These are phyloP conservation scores for Oryza glumipatula DNA, from an alignment of 176 grass and related monocot species.

Conservation along the genomic window DNA sequence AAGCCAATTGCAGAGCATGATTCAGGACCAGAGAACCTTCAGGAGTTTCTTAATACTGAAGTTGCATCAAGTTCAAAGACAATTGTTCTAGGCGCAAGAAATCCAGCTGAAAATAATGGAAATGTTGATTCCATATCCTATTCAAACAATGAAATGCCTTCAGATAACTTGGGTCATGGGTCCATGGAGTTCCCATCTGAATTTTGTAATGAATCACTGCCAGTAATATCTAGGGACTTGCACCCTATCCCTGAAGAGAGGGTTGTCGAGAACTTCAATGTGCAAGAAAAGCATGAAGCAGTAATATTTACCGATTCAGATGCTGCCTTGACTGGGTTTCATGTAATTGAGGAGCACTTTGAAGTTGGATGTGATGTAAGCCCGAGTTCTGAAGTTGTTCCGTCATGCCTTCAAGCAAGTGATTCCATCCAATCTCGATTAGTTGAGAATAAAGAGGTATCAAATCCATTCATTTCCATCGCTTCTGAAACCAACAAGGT, in stretches of 20 bases:
- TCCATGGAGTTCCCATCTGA: constrained; percentile 44
- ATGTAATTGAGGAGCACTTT: constrained; percentile 58
- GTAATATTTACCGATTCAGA: constrained; percentile 33
- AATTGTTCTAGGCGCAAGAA: constrained; percentile 36
- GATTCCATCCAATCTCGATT: constrained; percentile 39
- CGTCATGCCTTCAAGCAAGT: constrained; percentile 30
- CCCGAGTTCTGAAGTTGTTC: constrained; percentile 22
- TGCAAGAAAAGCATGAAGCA: constrained; percentile 44
- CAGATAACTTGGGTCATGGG: constrained; percentile 43
- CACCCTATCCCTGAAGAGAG: constrained; percentile 76
- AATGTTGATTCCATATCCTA: constrained; percentile 38
- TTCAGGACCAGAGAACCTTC: constrained; percentile 45
- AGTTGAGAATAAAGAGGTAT: constrained; percentile 31
- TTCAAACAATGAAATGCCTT: constrained; percentile 38
- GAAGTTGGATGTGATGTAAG: constrained; percentile 42
- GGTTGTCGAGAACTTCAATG: constrained; percentile 50
- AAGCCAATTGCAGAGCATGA: constrained; percentile 36
- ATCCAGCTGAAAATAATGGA: constrained; percentile 36
- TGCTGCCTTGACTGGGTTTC: constrained; percentile 44
- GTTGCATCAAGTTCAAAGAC: constrained; percentile 43
- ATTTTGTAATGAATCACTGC: constrained; percentile 39
- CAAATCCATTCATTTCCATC: constrained; percentile 39
- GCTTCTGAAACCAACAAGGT: constrained; percentile 32
- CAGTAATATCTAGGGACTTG: constrained; percentile 57
- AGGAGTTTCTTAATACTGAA: constrained; percentile 35